Evolutionary conservation across 352 stramenopile genomes (phyloP).

Genomic region (Thalassiosira ordinaria): DNA sequence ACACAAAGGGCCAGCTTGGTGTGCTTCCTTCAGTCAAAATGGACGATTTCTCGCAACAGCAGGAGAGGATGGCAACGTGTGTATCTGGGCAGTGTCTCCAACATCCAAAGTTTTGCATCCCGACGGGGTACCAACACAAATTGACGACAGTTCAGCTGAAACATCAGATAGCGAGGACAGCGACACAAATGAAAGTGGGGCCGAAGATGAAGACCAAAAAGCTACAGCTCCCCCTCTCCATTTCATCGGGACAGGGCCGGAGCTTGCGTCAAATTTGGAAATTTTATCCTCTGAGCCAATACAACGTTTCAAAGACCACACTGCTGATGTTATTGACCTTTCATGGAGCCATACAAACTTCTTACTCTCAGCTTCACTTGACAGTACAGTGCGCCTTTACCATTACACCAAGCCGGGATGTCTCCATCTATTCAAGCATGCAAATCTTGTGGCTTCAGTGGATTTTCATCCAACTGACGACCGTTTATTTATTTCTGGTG

Average conservation of each 20-base stretch:
- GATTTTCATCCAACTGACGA: conserved; percentile 76
- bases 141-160: too few relatives aligned
- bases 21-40: conserved; percentile 64
- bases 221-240: conserved; percentile 34
- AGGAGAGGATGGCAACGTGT: conserved; percentile 57
- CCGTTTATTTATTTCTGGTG: conserved; percentile 73
- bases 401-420: conserved; percentile 63
- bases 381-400: conserved; percentile 75
- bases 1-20: conserved; percentile 65
- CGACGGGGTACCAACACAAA: conserved; percentile 8
- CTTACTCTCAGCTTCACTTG: conserved; percentile 68
- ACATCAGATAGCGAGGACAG: background rate
- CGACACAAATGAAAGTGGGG: conserved; percentile 15
- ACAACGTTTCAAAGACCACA: conserved; percentile 68
- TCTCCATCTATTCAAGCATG: conserved; percentile 74
- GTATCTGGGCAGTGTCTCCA: conserved; percentile 55
- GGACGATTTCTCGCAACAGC: conserved; percentile 70
- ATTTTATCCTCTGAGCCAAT: conserved; percentile 66
- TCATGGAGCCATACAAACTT: conserved; percentile 75
- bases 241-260: conserved; percentile 38
- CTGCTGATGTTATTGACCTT: conserved; percentile 71
- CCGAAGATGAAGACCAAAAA: conserved; percentile 33
- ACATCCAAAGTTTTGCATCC: conserved; percentile 57
- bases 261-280: conserved; percentile 48
- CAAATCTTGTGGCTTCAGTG: conserved; percentile 72